Conservation (phyloP, 257 asterid species). For the Pogostemon cablin region DNA sequence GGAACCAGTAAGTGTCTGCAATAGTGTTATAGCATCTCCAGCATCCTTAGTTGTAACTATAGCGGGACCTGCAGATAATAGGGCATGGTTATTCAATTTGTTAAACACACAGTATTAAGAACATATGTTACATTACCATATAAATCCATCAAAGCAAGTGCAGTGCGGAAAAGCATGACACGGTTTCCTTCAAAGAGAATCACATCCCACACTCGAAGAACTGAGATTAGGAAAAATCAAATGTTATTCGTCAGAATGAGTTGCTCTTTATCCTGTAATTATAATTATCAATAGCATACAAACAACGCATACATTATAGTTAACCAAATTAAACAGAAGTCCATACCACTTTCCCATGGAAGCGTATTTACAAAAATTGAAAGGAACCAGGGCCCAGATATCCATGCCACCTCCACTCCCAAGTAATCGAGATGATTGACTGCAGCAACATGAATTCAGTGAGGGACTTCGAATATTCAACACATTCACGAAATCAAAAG, state of each 20-base stretch:
- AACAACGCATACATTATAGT: slow-evolving; percentile 19
- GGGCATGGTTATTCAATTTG: slow-evolving; percentile 28
- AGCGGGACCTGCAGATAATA: slow-evolving; percentile 72
- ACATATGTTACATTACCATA: slow-evolving; percentile 57
- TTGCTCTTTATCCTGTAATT: not conserved
- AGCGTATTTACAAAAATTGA: slow-evolving; percentile 82
- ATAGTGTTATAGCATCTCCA: slow-evolving; percentile 79
- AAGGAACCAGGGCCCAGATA: slow-evolving; percentile 90
- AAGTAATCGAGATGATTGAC: slow-evolving; percentile 88
- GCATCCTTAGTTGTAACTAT: slow-evolving; percentile 84
- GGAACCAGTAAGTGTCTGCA: slow-evolving; percentile 81
- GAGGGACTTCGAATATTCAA: slow-evolving; percentile 27
- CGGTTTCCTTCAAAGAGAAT: slow-evolving; percentile 93
- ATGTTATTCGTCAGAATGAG: not conserved
- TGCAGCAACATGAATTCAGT: slow-evolving; percentile 43
- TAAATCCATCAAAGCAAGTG: slow-evolving; percentile 91
- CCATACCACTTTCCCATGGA: slow-evolving; percentile 98
- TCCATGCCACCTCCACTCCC: slow-evolving; percentile 93
- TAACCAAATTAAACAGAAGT: slow-evolving; percentile 34
- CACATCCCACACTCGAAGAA: slow-evolving; percentile 97
- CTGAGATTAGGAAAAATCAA: slow-evolving; percentile 42
- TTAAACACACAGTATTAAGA: slow-evolving; percentile 4
- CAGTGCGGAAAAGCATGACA: slow-evolving; percentile 91
- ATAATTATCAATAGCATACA: slow-evolving; percentile 18
- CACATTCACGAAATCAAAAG: slow-evolving; percentile 13